Evolutionary conservation across 2,329 filamentous ascomycete species (phyloP).

Genomic region (Paecilomyces formosus): DNA sequence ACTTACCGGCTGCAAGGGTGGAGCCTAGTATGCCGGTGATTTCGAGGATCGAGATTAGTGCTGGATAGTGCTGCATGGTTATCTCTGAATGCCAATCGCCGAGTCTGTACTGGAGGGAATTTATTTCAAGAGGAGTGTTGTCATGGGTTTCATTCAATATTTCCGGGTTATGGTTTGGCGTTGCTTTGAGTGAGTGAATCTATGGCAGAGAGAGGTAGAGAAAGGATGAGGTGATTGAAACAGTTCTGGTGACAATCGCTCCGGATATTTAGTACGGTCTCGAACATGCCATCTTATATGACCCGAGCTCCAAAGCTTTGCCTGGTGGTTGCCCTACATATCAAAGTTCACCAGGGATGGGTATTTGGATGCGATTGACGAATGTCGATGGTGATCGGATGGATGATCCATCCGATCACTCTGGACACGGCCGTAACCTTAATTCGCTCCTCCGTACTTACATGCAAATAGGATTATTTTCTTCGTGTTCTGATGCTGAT

Average conservation of each 20-base stretch:
- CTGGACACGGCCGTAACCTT: not conserved
- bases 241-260: too few relatives aligned
- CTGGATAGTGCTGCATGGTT: not conserved
- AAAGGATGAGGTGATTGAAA: too few relatives aligned
- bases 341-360: not conserved
- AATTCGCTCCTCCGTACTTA: too few relatives aligned
- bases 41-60: not conserved
- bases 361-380: not conserved
- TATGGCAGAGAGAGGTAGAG: too few relatives aligned
- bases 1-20: not conserved
- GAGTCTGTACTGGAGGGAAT: not conserved
- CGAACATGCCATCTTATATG: too few relatives aligned
- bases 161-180: too few relatives aligned
- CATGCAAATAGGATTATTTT: not conserved
- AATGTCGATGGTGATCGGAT: not conserved
- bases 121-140: too few relatives aligned
- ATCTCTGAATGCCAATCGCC: not conserved
- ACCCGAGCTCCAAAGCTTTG: too few relatives aligned
- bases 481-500: not conserved
- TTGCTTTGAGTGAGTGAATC: too few relatives aligned
- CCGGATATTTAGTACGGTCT: not conserved
- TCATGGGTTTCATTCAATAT: too few relatives aligned
- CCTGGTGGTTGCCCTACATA: not conserved
- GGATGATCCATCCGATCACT: not conserved
- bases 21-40: not conserved